Evolutionary conservation across 2,329 filamentous ascomycete genomes (phyloP), one percentile per base, ranked within the genome.

Genomic region (Penicillium sp.): DNA sequence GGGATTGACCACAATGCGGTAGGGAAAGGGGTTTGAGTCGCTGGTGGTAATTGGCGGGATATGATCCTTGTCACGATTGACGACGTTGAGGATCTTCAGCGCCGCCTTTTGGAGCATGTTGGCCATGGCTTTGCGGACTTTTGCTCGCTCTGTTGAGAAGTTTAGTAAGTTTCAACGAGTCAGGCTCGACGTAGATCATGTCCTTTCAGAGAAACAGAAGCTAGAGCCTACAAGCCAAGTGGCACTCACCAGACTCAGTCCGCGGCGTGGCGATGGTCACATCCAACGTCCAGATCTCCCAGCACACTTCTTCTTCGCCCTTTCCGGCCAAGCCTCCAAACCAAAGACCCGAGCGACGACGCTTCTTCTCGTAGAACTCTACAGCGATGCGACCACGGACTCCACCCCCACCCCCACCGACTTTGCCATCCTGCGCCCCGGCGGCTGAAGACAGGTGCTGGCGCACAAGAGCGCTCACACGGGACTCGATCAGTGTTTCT

Each of bases 11-110:
- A 87, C 83, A 68, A 97, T 95, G 72, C 92, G 88, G 74, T 95
- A 97, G 0, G 93, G 93, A 67, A 97, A 99, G 0, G 94, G 93
- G 70, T 97, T 97, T 44, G 88, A 80, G 57, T 93, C 90, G 68
- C 86, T 91, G 21, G 91, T 94, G 8, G 91, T 96, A 65, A 97
- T 97, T 46, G 93, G 94, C 1, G 94, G 94, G 60, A 99, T 97
- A 72, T 97, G 94, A 66, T 95, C 90, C 71, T 95, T 95, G 73
- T 96, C 88, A 47, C 84, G 79, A 74, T 95, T 95, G 65, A 90
- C 91, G 49, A 89, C 88, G 57, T 85, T 87, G 62, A 96, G 84
- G 64, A 96, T 93, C 74, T 96, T 95, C 79, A 95, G 84, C 53
- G 89, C 88, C 6, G 91, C 89, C 56, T 90, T 89, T 59, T 91